These are phyloP conservation scores for Penicillium dipodomyicola DNA, from an alignment of 495 filamentous ascomycete genomes.

Conservation along the genomic window DNA sequence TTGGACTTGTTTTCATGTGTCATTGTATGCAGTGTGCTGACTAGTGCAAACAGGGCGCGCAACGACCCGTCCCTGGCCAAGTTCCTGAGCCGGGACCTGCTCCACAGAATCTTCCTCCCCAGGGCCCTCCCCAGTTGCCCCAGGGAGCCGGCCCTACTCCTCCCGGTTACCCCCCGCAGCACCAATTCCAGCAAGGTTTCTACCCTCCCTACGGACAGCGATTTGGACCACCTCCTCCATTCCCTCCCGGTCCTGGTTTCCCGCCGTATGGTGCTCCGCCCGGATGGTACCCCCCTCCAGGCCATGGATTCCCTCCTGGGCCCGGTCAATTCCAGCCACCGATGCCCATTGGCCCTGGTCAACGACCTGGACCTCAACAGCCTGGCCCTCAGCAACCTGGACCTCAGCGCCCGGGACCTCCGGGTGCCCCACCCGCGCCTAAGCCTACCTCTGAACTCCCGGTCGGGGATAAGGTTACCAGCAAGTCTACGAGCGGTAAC, in stretches of 20 bases:
- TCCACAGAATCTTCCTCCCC: slow-evolving; percentile 42
- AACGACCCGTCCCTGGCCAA: slow-evolving; percentile 28
- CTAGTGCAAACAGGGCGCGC: slow-evolving; percentile 38
- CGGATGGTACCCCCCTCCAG: slow-evolving; percentile 76
- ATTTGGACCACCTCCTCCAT: slow-evolving; percentile 59
- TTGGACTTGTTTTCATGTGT: slow-evolving; percentile 5
- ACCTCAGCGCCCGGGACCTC: slow-evolving; percentile 40
- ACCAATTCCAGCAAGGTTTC: slow-evolving; percentile 46
- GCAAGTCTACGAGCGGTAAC: slow-evolving; percentile 36
- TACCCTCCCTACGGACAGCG: slow-evolving; percentile 54
- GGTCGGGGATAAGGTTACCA: slow-evolving; percentile 35
- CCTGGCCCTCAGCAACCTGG: slow-evolving; percentile 40
- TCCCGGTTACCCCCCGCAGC: slow-evolving; percentile 52
- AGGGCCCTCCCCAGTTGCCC: slow-evolving; percentile 41
- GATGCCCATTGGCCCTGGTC: slow-evolving; percentile 51
- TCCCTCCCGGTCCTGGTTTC: slow-evolving; percentile 46
- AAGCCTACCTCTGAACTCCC: slow-evolving; percentile 46
- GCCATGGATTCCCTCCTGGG: slow-evolving; percentile 70
- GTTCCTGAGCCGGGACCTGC: slow-evolving; percentile 30
- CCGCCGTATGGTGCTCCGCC: slow-evolving; percentile 61
- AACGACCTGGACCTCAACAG: neutral
- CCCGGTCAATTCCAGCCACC: slow-evolving; percentile 58
- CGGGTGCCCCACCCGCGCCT: slow-evolving; percentile 29
- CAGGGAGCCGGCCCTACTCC: slow-evolving; percentile 42
- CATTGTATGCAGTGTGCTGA: slow-evolving; percentile 24